Evolutionary conservation across 1,284 basidiomycete species (phyloP).

Genomic region (Heterobasidion occidentale): DNA sequence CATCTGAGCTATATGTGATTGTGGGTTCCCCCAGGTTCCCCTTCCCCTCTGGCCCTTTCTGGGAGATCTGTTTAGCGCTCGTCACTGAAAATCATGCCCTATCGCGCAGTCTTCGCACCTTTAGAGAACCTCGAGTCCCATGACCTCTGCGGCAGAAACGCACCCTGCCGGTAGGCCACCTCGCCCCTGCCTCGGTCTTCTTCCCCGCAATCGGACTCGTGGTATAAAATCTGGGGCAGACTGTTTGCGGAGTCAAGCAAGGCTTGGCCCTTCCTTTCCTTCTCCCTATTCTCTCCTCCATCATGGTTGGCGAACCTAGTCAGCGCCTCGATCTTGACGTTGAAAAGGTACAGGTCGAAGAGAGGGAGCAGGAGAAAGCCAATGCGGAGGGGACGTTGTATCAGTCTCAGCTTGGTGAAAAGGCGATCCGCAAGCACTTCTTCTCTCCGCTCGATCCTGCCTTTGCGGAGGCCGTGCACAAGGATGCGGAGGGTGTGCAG

Average conservation of each 20-base stretch:
- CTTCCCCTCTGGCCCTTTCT: not conserved
- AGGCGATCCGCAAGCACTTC: conserved; percentile 23
- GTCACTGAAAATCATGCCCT: no score
- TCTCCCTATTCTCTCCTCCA: not conserved
- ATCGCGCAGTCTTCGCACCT: no score
- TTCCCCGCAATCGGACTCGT: no score
- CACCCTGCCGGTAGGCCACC: no score
- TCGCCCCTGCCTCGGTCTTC: no score
- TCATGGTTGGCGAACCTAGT: not conserved
- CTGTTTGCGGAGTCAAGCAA: not conserved
- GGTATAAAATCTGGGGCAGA: not conserved
- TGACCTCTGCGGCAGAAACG: no score
- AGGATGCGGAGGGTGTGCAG: conserved; percentile 37
- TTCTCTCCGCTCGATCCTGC: conserved; percentile 36
- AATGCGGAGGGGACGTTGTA: conserved; percentile 20
- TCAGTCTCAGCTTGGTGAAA: conserved; percentile 15
- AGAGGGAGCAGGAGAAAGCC: conserved; percentile 2
- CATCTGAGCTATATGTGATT: no score
- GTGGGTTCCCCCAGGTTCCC: not conserved
- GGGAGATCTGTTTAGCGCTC: no score
- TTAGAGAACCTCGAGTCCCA: no score
- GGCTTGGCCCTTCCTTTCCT: not conserved
- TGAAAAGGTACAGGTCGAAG: not conserved
- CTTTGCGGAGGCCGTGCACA: conserved; percentile 41
- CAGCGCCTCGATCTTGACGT: not conserved